phyloP scores from a whole-genome alignment of 1,284 basidiomycete genomes.

The Leucocoprinus gongylophorus region DNA sequence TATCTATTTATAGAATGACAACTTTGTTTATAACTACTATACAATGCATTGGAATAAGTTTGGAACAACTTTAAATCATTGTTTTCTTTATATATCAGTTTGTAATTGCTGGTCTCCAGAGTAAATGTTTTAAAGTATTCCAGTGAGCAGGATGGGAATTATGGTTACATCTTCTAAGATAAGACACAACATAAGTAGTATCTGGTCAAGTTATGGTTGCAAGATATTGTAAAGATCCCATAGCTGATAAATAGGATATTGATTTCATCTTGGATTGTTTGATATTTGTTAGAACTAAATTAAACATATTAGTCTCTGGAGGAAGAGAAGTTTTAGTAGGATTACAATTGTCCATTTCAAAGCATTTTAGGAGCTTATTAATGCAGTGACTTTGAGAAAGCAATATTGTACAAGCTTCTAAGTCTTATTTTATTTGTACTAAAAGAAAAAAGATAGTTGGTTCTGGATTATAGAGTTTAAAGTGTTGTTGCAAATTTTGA shows the following conservation, averaged over 20 bases:
- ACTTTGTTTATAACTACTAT: not conserved
- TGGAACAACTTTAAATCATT: not conserved
- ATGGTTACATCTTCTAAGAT: slow-evolving; percentile 24
- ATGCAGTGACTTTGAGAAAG: not conserved
- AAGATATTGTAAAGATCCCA: too few species aligned
- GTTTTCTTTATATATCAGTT: slow-evolving; percentile 17
- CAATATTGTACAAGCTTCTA: too few species aligned
- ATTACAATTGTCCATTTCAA: too few species aligned
- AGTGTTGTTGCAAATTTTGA: not conserved
- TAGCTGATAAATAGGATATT: too few species aligned
- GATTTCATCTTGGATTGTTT: too few species aligned
- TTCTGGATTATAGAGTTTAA: not conserved
- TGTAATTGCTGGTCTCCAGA: slow-evolving; percentile 19
- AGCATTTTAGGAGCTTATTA: too few species aligned
- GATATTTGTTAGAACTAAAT: too few species aligned
- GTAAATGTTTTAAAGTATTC: slow-evolving; percentile 18
- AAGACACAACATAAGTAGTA: too few species aligned
- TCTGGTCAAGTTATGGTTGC: too few species aligned
- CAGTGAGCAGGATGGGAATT: slow-evolving; percentile 20
- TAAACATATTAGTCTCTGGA: too few species aligned
- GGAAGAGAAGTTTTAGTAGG: too few species aligned
- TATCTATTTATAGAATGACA: not conserved
- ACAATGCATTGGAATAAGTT: slow-evolving; percentile 1
- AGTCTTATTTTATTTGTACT: not conserved
- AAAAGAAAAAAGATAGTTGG: not conserved